Evolutionary conservation across 129 eudicot species (phyloP), one percentile per base, ranked within the genome.

Genomic region (Escallonia rubra): DNA sequence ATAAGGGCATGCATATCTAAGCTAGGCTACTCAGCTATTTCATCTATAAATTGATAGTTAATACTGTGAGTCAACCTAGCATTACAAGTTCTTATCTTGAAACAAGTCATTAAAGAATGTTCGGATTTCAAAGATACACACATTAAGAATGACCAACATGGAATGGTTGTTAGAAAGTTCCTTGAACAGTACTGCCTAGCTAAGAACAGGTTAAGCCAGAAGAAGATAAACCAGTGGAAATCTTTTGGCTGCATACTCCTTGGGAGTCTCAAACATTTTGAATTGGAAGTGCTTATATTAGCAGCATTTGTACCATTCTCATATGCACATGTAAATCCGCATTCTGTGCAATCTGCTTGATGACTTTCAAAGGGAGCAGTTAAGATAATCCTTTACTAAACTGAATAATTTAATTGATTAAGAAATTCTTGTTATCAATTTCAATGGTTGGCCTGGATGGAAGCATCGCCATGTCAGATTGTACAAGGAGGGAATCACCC

Each of bases 291-390:
- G 70, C 73, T 10, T 61, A 7, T 42, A 15, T 43, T 50, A 15
- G 13, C 68, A 34, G 40, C 12, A 8, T 63, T 46, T 67, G 65
- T 66, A 41, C 67, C 63, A 59, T 79, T 61, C 23, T 62, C 45
- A 72, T 43, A 44, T 54, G 77, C 89, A 83, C 85, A 78, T 79
- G 89, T 62, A 59, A 60, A 65, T 43, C 88, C 79, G 79, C 75
- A 49, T 82, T 72, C 59, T 58, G 66, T 63, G 88, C 85, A 63
- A 64, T 79, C 80, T 72, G 65, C 49, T 79, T 76, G 80, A 75
- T 63, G 65, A 15, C 49, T 70, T 79, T 75, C 78, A 73, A 76
- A 57, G 87, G 80, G 89, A 65, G 89, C 73, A 72, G 89, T 79
- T 83, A 70, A 66, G 71, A 65, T 73, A 55, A 61, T 64, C 69